Evolutionary conservation across 2,329 filamentous ascomycete species (phyloP).

Genomic region (Colletotrichum sp.): DNA sequence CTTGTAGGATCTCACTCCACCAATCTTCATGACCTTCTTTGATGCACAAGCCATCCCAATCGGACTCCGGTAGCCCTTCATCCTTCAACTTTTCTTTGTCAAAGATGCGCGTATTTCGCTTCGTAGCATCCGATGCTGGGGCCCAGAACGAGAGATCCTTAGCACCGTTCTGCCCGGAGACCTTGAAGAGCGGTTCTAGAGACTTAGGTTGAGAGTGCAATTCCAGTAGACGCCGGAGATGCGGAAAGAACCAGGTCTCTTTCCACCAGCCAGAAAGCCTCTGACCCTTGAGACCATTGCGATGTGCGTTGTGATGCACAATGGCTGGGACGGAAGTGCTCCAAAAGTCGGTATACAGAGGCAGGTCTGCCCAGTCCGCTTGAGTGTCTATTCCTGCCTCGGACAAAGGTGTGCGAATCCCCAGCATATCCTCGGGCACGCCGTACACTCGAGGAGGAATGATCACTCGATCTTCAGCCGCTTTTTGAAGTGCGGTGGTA

Average conservation of each 20-base stretch:
- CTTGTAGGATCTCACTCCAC: conserved; percentile 39
- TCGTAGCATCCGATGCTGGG: conserved; percentile 11
- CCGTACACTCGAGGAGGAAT: conserved; percentile 26
- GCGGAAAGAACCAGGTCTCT: conserved; percentile 26
- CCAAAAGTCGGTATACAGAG: conserved; percentile 28
- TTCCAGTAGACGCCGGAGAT: conserved; percentile 23
- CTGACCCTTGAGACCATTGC: conserved; percentile 24
- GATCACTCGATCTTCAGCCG: conserved; percentile 25
- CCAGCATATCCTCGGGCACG: conserved; percentile 26
- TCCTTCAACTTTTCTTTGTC: background rate
- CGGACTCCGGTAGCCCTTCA: conserved; percentile 4
- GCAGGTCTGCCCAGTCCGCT: conserved; percentile 9
- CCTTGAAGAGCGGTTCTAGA: conserved; percentile 24
- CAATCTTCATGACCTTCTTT: conserved; percentile 24
- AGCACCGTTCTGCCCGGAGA: background rate
- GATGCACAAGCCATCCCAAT: conserved; percentile 25
- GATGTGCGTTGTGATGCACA: conserved; percentile 28
- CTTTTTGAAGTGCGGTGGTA: conserved; percentile 11
- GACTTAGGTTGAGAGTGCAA: background rate
- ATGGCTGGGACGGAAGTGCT: conserved; percentile 24
- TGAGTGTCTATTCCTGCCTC: background rate
- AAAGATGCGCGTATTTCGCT: conserved; percentile 8
- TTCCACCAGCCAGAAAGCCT: conserved; percentile 27
- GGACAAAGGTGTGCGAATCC: background rate
- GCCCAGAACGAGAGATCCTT: conserved; percentile 27